These are phyloP conservation scores for Pyrenochaeta sp. DNA, from an alignment of 2,329 filamentous ascomycete species.

Conservation along the genomic window DNA sequence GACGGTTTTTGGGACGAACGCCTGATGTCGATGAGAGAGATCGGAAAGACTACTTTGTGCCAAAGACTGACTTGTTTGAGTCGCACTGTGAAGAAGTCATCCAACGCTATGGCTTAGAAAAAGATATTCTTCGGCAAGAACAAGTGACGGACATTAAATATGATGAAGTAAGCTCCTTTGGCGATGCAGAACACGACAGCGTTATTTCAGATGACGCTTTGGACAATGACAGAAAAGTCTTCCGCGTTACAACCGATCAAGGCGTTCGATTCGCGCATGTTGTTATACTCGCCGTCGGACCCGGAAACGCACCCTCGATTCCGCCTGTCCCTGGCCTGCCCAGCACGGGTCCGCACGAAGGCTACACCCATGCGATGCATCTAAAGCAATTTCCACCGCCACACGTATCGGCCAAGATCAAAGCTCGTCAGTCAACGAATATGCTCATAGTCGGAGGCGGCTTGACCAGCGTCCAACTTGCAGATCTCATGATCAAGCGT, in stretches of 20 bases:
- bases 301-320: slow-evolving; percentile 62
- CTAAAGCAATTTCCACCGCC: slow-evolving; percentile 67
- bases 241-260: slow-evolving; percentile 68
- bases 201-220: slow-evolving; percentile 25
- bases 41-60: slow-evolving; percentile 57
- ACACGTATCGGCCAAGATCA: slow-evolving; percentile 63
- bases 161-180: slow-evolving; percentile 53
- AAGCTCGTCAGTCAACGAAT: slow-evolving; percentile 58
- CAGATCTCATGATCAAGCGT: slow-evolving; percentile 70
- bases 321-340: slow-evolving; percentile 59
- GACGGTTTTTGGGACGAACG: slow-evolving; percentile 53
- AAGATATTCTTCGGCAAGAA: slow-evolving; percentile 66
- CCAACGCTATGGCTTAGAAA: slow-evolving; percentile 58
- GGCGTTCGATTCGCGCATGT: slow-evolving; percentile 65
- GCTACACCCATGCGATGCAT: slow-evolving; percentile 71
- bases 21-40: slow-evolving; percentile 57
- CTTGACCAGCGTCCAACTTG: slow-evolving; percentile 77
- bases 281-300: slow-evolving; percentile 75
- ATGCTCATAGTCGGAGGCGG: slow-evolving; percentile 79
- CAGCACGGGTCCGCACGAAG: slow-evolving; percentile 51
- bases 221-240: slow-evolving; percentile 63
- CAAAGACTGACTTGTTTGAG: slow-evolving; percentile 51
- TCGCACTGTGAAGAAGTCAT: slow-evolving; percentile 53
- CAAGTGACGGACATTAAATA: slow-evolving; percentile 69
- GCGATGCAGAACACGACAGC: slow-evolving; percentile 25